Evolutionary conservation across 2,329 filamentous ascomycete species (phyloP).

Genomic region (Alternaria arbusti): DNA sequence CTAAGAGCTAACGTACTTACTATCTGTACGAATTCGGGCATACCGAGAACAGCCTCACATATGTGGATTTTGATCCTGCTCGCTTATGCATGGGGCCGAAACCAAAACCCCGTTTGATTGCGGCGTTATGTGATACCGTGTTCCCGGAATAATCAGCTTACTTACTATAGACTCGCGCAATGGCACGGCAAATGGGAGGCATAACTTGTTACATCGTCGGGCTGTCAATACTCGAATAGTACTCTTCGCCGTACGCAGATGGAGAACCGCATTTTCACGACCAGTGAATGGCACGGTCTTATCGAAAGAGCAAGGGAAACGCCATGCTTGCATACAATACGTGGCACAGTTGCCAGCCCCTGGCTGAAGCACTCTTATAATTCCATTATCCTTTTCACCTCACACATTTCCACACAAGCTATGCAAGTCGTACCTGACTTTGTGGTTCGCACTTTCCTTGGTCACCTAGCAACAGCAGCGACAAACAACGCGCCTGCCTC

Average conservation of each 20-base stretch:
- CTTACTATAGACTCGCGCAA: not conserved
- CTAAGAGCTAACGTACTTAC: not conserved
- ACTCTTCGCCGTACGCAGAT: not conserved
- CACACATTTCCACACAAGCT: not conserved
- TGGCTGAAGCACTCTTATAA: not conserved
- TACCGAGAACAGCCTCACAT: not conserved
- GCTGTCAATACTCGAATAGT: not conserved
- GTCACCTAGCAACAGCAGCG: not conserved
- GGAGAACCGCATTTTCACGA: not conserved
- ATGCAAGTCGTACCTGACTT: not conserved
- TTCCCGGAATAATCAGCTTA: not conserved
- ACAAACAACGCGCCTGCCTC: not conserved
- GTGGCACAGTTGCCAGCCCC: not conserved
- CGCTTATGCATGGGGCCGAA: not conserved
- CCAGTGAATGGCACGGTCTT: not conserved
- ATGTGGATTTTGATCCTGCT: not conserved
- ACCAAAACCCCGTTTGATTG: not conserved
- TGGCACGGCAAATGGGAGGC: not conserved
- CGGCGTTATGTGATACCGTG: not conserved
- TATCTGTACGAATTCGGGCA: not conserved
- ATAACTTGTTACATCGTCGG: not conserved
- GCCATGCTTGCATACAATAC: not conserved
- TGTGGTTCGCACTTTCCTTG: not conserved
- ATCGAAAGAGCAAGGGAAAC: not conserved
- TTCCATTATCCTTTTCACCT: not conserved